Evolutionary conservation across 2,329 filamentous ascomycete species (phyloP).

Genomic region (Tolypocladium nubicola): DNA sequence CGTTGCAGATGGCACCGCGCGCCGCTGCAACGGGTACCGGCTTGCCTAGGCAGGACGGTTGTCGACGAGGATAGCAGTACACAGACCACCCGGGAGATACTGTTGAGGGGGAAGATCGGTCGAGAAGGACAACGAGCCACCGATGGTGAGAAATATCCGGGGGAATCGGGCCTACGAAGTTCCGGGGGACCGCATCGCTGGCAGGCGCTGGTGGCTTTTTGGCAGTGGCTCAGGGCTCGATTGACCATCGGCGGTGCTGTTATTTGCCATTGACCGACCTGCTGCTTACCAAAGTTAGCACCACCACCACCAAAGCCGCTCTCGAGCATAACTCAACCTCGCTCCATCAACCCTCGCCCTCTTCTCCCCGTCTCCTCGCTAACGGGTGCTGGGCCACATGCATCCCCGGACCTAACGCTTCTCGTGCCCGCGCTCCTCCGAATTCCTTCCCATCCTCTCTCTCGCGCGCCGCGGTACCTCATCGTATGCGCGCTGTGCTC

Average conservation of each 20-base stretch:
- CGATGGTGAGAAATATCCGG: too few relatives aligned
- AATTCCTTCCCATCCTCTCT: background rate
- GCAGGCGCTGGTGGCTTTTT: background rate
- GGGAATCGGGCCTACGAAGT: background rate
- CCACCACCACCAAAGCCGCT: background rate
- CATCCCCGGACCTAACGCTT: conserved; percentile 3
- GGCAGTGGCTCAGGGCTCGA: background rate
- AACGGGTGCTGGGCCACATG: conserved; percentile 10
- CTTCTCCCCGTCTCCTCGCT: background rate
- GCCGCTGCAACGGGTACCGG: background rate
- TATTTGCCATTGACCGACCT: background rate
- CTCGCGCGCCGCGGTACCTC: background rate
- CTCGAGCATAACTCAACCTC: background rate
- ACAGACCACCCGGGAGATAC: too few relatives aligned
- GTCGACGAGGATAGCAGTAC: background rate
- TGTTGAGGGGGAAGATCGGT: too few relatives aligned
- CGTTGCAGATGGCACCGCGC: background rate
- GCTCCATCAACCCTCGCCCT: background rate
- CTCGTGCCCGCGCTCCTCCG: background rate
- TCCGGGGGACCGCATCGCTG: background rate
- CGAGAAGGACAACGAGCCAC: too few relatives aligned
- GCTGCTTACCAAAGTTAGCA: background rate
- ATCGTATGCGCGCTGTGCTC: background rate
- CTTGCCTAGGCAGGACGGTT: background rate
- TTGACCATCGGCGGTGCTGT: background rate